Evolutionary conservation across 2,329 filamentous ascomycete species (phyloP).

Genomic region (Dothiorella sarmentorum): DNA sequence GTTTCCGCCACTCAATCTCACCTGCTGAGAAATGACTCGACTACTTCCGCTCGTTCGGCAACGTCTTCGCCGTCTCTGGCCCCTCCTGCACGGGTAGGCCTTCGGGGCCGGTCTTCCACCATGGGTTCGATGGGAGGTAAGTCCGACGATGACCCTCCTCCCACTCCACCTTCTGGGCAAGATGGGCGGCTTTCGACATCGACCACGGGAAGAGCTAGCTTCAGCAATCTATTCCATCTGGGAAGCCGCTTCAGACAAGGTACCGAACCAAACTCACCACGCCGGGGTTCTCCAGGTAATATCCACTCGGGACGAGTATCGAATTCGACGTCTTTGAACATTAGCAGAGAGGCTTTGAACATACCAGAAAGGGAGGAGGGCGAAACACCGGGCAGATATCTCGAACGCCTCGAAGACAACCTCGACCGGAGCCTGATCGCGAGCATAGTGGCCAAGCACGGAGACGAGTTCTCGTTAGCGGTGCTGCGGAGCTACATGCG

Average conservation of each 20-base stretch:
- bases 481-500: slow-evolving; percentile 94
- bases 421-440: slow-evolving; percentile 80
- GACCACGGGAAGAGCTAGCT: slow-evolving; percentile 81
- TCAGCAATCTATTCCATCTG: slow-evolving; percentile 81
- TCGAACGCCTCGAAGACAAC: slow-evolving; percentile 76
- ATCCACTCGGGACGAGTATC: slow-evolving; percentile 69
- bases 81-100: slow-evolving; percentile 56
- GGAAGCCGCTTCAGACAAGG: slow-evolving; percentile 74
- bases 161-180: slow-evolving; percentile 45
- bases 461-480: slow-evolving; percentile 75
- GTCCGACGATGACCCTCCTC: slow-evolving; percentile 67
- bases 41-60: slow-evolving; percentile 63
- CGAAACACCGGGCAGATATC: slow-evolving; percentile 86
- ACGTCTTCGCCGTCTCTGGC: slow-evolving; percentile 55
- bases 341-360: slow-evolving; percentile 65
- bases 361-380: slow-evolving; percentile 79
- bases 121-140: slow-evolving; percentile 75
- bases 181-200: slow-evolving; percentile 73
- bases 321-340: slow-evolving; percentile 78
- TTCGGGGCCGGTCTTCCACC: slow-evolving; percentile 81
- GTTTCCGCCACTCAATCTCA: slow-evolving; percentile 38
- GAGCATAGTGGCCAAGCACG: slow-evolving; percentile 78
- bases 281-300: slow-evolving; percentile 57
- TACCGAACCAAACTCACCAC: slow-evolving; percentile 63
- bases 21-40: slow-evolving; percentile 59